Conservation (phyloP, 768 basidiomycete genomes). For the Lactarius vividus region DNA sequence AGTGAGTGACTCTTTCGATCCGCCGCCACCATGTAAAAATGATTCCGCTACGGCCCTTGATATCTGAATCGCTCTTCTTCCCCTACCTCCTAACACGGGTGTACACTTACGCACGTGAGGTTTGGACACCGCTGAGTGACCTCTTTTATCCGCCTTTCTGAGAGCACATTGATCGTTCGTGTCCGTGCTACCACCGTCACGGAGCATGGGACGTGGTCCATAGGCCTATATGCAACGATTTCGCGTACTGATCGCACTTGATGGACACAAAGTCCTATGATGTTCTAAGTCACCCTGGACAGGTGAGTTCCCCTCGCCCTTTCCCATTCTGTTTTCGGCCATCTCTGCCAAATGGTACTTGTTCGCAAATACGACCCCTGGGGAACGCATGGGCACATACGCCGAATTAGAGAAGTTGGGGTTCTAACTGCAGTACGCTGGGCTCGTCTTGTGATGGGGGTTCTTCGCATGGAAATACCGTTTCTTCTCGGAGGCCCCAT, state of each 20-base stretch:
- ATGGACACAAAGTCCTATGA: constrained; percentile 4
- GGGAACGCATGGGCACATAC: background rate
- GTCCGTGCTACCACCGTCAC: constrained; percentile 21
- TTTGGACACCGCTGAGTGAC: constrained; percentile 23
- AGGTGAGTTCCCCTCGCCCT: constrained; percentile 14
- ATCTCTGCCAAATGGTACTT: constrained; percentile 7
- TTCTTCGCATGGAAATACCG: background rate
- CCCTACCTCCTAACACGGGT: constrained; percentile 6
- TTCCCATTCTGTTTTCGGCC: background rate
- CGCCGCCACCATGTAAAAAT: constrained; percentile 22
- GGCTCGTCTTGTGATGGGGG: background rate
- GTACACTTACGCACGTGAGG: constrained; percentile 8
- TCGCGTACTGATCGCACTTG: background rate
- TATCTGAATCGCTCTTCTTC: constrained; percentile 26
- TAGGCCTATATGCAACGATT: constrained; percentile 16
- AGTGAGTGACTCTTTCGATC: constrained; percentile 24
- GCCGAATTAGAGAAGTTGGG: background rate
- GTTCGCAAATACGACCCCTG: background rate
- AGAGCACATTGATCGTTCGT: constrained; percentile 25
- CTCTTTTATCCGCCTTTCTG: constrained; percentile 17
- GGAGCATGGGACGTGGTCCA: constrained; percentile 24
- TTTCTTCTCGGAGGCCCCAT: no score
- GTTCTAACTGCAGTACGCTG: background rate
- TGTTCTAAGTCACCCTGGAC: background rate
- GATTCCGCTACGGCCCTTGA: constrained; percentile 25